A percentile compares a stretch with the other conserved stretches of the same genome.
These are phyloP conservation scores for Fusarium tupiense DNA, from an alignment of 2,329 filamentous ascomycete genomes.

Conservation along the genomic window DNA sequence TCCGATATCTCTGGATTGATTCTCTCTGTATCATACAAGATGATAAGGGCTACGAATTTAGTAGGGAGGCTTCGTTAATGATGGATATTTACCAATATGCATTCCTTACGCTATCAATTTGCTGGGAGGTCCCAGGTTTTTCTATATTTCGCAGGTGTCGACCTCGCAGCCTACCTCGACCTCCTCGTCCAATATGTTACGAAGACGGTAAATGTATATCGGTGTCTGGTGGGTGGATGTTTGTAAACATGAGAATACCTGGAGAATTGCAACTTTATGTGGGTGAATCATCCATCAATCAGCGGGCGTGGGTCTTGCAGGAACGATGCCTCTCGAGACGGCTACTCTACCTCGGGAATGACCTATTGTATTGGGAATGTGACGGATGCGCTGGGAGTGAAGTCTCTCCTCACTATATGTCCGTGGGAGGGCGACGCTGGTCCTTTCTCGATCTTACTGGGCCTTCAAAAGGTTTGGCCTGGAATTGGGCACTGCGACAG, in stretches of 20 bases:
- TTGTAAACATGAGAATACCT: fast-evolving
- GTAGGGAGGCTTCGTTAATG: background rate
- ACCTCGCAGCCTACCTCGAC: background rate
- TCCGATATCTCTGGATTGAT: background rate
- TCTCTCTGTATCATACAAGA: background rate
- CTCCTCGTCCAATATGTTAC: fast-evolving
- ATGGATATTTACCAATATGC: background rate
- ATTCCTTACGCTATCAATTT: background rate
- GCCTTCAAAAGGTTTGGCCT: fast-evolving
- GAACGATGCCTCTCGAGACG: background rate
- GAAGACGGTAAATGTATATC: no score
- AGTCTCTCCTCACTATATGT: fast-evolving
- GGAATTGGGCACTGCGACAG: fast-evolving
- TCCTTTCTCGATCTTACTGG: background rate
- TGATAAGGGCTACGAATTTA: background rate
- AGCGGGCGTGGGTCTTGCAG: background rate
- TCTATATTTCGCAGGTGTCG: fast-evolving
- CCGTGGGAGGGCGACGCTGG: fast-evolving
- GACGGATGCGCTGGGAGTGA: background rate
- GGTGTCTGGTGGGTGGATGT: fast-evolving
- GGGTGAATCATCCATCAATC: background rate
- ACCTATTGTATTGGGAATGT: background rate
- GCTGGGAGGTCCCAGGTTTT: background rate
- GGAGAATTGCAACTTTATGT: fast-evolving
- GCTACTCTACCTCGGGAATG: background rate